These are phyloP conservation scores for Pseudotsuga menziesii DNA, from an alignment of 75 land plant genomes.

Conservation along the genomic window DNA sequence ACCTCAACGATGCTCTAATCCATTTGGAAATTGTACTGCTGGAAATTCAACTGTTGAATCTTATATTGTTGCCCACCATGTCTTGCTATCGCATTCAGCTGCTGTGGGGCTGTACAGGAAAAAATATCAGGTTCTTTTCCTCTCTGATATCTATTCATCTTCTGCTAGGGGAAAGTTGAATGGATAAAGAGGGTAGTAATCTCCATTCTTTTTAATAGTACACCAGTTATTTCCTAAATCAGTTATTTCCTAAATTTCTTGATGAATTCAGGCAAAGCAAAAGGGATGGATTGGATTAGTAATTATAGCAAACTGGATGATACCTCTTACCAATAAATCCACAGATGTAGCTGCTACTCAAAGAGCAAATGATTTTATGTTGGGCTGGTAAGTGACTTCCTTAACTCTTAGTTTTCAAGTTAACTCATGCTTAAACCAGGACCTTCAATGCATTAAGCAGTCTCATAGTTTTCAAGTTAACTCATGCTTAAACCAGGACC, in stretches of 20 bases:
- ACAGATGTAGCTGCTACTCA: slow-evolving; percentile 41
- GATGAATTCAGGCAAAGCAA: too few relatives aligned
- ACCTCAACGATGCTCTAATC: slow-evolving; percentile 27
- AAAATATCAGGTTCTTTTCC: slow-evolving; percentile 19
- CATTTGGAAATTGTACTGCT: slow-evolving; percentile 27
- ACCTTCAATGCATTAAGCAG: too few relatives aligned
- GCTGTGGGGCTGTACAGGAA: slow-evolving; percentile 23
- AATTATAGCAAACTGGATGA: slow-evolving; percentile 20
- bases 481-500: too few relatives aligned
- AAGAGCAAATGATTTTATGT: slow-evolving; percentile 23
- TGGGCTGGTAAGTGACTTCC: too few relatives aligned
- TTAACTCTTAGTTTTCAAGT: too few relatives aligned
- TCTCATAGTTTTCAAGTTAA: too few relatives aligned
- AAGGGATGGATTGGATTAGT: too few relatives aligned
- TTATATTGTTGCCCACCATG: slow-evolving; percentile 22
- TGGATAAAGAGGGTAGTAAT: background rate
- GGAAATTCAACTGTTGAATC: slow-evolving; percentile 28
- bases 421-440: too few relatives aligned
- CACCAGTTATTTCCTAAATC: too few relatives aligned
- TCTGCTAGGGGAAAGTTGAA: background rate
- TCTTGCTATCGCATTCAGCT: slow-evolving; percentile 32
- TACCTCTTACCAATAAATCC: slow-evolving; percentile 32
- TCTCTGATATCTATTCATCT: background rate
- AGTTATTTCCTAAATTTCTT: too few relatives aligned
- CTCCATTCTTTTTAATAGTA: too few relatives aligned